Conservation (phyloP, 352 stramenopile species). For the Pythium sukuiense region DNA sequence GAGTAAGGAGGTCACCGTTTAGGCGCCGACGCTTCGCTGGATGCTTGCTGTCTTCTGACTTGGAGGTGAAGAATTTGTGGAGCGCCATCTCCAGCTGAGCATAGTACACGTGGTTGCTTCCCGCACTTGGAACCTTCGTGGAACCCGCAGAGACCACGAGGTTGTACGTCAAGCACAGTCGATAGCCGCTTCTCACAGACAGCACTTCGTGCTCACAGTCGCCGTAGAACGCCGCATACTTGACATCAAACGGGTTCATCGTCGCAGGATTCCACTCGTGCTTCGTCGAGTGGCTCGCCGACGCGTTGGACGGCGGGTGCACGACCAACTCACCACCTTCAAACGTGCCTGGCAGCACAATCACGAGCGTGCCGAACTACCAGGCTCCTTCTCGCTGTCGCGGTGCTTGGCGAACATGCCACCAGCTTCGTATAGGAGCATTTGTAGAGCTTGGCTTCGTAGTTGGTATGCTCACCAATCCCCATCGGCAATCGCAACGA, state of each 20-base stretch:
- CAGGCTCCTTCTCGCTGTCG: constrained; percentile 44
- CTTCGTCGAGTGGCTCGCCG: not conserved
- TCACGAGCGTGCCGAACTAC: constrained; percentile 53
- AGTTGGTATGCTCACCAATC: not conserved
- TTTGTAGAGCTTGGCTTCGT: constrained; percentile 32
- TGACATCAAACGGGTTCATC: constrained; percentile 13
- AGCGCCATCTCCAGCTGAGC: not conserved
- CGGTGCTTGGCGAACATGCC: constrained; percentile 39
- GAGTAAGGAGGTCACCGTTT: not conserved
- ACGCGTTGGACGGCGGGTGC: not conserved
- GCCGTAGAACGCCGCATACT: constrained; percentile 20
- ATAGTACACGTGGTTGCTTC: constrained; percentile 8
- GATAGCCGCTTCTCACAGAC: constrained; percentile 5
- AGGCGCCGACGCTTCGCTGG: not conserved
- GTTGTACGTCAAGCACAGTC: constrained; percentile 20
- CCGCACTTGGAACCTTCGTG: not conserved
- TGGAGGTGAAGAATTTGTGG: constrained; percentile 4
- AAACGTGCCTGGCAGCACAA: constrained; percentile 36
- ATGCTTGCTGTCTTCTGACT: not conserved
- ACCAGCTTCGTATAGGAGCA: constrained; percentile 42
- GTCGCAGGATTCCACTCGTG: constrained; percentile 6
- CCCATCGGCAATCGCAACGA: constrained; percentile 10
- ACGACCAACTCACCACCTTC: constrained; percentile 14
- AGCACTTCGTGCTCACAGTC: constrained; percentile 17
- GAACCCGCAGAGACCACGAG: not conserved